Evolutionary conservation across 2,329 filamentous ascomycete genomes (phyloP).

Genomic region (Coniochaeta hoffmannii): DNA sequence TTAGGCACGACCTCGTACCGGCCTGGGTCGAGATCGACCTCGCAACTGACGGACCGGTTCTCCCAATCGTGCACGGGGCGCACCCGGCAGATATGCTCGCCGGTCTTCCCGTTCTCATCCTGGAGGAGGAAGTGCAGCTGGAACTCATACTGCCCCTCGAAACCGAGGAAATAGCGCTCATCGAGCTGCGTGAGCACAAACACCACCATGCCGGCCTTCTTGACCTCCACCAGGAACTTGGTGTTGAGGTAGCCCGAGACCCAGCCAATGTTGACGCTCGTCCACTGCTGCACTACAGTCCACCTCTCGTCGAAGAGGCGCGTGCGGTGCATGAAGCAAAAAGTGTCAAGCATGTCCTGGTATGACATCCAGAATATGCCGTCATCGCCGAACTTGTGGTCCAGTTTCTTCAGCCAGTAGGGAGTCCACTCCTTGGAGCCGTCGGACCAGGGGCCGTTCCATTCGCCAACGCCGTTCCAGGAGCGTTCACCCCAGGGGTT

Average conservation of each 20-base stretch:
- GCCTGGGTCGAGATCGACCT: slow-evolving; percentile 46
- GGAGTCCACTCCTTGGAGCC: slow-evolving; percentile 55
- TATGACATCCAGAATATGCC: slow-evolving; percentile 60
- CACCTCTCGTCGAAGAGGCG: slow-evolving; percentile 54
- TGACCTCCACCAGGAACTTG: slow-evolving; percentile 51
- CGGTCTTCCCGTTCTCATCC: slow-evolving; percentile 19
- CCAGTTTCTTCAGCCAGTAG: slow-evolving; percentile 48
- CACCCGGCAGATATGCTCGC: slow-evolving; percentile 52
- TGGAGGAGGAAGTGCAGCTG: slow-evolving; percentile 33
- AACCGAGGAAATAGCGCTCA: slow-evolving; percentile 52
- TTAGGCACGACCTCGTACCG: slow-evolving; percentile 51
- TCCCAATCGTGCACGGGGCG: slow-evolving; percentile 50
- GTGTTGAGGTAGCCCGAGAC: slow-evolving; percentile 51
- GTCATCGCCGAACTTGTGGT: slow-evolving; percentile 53
- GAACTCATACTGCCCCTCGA: slow-evolving; percentile 50
- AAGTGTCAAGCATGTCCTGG: slow-evolving; percentile 55
- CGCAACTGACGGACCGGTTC: slow-evolving; percentile 50
- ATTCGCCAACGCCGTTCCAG: slow-evolving; percentile 43
- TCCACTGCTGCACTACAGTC: slow-evolving; percentile 52
- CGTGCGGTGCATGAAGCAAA: slow-evolving; percentile 53
- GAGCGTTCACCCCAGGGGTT: background rate
- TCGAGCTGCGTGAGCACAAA: slow-evolving; percentile 56
- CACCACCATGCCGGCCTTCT: slow-evolving; percentile 50
- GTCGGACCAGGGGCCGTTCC: slow-evolving; percentile 53
- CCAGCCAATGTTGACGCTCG: slow-evolving; percentile 55